Conservation (phyloP, 2,329 filamentous ascomycete species). For the Botryotinia narcissicola region DNA sequence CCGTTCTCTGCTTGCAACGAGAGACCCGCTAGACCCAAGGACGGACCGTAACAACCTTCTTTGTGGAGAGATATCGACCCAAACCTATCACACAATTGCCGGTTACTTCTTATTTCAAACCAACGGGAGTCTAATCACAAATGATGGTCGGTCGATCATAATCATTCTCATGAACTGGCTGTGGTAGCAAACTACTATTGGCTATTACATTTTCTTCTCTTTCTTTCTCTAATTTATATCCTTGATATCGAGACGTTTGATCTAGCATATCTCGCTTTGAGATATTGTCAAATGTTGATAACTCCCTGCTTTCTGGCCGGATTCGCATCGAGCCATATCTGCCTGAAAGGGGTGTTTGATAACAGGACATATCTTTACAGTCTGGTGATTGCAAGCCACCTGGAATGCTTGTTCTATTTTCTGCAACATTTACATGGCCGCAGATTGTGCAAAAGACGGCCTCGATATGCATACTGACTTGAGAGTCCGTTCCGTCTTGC, state of each 20-base stretch:
- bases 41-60: slow-evolving; percentile 25
- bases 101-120: slow-evolving; percentile 21
- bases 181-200: slow-evolving; percentile 10
- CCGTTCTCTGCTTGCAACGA: slow-evolving; percentile 25
- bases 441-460: slow-evolving; percentile 19
- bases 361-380: slow-evolving; percentile 25
- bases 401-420: slow-evolving; percentile 29
- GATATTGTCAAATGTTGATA: slow-evolving; percentile 22
- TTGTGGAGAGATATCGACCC: slow-evolving; percentile 23
- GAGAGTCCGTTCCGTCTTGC: slow-evolving; percentile 18
- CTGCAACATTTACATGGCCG: slow-evolving; percentile 25
- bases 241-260: slow-evolving; percentile 18
- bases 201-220: slow-evolving; percentile 7
- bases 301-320: slow-evolving; percentile 17
- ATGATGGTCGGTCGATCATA: slow-evolving; percentile 14
- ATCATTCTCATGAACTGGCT: slow-evolving; percentile 1
- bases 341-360: slow-evolving; percentile 19
- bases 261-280: slow-evolving; percentile 17
- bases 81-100: slow-evolving; percentile 30
- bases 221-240: slow-evolving; percentile 21
- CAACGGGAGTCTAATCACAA: slow-evolving; percentile 27
- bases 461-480: slow-evolving; percentile 19
- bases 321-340: slow-evolving; percentile 11
- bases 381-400: slow-evolving; percentile 34
- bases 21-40: slow-evolving; percentile 23